Evolutionary conservation across 179 eudicot species (phyloP), one percentile per base, ranked within the genome.

Genomic region (Patellifolia procumbens): DNA sequence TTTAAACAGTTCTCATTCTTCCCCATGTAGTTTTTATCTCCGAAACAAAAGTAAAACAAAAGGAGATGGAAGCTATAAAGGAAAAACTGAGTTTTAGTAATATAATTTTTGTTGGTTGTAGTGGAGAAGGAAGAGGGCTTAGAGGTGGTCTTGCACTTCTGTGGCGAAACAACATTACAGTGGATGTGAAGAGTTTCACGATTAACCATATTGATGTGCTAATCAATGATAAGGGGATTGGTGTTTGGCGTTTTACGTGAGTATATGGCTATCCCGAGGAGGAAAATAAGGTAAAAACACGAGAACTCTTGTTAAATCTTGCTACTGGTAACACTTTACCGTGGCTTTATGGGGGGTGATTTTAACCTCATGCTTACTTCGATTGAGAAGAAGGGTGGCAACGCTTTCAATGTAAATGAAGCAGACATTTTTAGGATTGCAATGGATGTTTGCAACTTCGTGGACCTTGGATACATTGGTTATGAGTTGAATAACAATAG

Each of bases 141-240:
- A 49, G 4, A 37, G 20, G 53, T 0, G 53, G 53, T 2, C 2
- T 49, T 0, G n/a, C 53, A 1, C 15, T 49, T 1, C 13, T 49
- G 53, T 49, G 53, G 53, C 13, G 19, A 5, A 49, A 12, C n/a
- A n/a, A n/a, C n/a, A n/a, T n/a, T 1, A 2, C 2, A 4, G 0
- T 12, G 5, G 53, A 49, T 15, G n/a, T 49, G 17, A 49, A 49
- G 1, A 12, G 19, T 0, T 49, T 2, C 53, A 12, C 53, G 0
- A 17, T 12, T 0, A 49, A 49, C 2, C 53, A 49, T 1, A 49
- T 49, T 49, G 53, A 49, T 49, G 19, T 13, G n/a, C 0, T 4
- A 1, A 11, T 2, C 15, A 1, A 12, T 1, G 2, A 13, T 17
- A 4, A 13, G 1, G 0, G 5, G 19, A 1, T 1, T 13, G 0